Base-by-base conservation (phyloP, 164 flowering plant genomes). In the grape (Vitis vinifera) region DNA sequence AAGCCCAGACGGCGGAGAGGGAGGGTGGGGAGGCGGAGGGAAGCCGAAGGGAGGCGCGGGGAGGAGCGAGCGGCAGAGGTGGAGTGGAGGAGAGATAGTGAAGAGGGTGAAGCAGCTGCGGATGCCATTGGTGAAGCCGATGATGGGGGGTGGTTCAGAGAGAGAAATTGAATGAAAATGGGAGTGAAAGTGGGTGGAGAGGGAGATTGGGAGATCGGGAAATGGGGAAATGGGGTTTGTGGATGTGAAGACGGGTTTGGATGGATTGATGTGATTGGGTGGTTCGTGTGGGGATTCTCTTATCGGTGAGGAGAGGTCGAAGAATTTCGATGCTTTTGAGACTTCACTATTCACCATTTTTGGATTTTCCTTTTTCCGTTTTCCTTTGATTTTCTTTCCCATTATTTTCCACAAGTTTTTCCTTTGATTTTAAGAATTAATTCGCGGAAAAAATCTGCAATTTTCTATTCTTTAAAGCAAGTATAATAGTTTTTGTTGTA, bases 231-330 rank as follows among this genome's bases (percentile, higher is more conserved):
- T 66, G 37, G 59, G 68, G 17, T 51, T 66, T 63, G 81, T 59
- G 68, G 83, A 66, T 59, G 63, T 37, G 5, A 37, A 37, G 44
- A 37, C 53, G 11, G 59, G 67, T 62, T 77, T 57, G 44, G 44
- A 4, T 37, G 44, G 8, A 37, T 37, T 37, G 44, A 37, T 37
- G 44, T 37, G 44, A 37, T 37, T 6, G 44, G 44, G 44, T 31
- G 44, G 44, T 37, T 37, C 0, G 44, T 37, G 44, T 37, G 44
- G 44, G 44, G 44, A 37, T 70, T 60, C 66, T 76, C 89, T 89
- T 89, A 89, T 89, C 94, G 86, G 60, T 59, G 87, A 78, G 80
- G 73, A 63, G 89, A 83, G 94, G 94, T 78, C 62, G 72, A 77
- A 64, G 76, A 82, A 79, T 73, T 49, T 81, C 83, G 75, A 77